A percentile compares a stretch with the other conserved stretches of the same genome.
Evolutionary conservation across 1,284 basidiomycete species (phyloP).

Genomic region (Ganoderma multipileum): DNA sequence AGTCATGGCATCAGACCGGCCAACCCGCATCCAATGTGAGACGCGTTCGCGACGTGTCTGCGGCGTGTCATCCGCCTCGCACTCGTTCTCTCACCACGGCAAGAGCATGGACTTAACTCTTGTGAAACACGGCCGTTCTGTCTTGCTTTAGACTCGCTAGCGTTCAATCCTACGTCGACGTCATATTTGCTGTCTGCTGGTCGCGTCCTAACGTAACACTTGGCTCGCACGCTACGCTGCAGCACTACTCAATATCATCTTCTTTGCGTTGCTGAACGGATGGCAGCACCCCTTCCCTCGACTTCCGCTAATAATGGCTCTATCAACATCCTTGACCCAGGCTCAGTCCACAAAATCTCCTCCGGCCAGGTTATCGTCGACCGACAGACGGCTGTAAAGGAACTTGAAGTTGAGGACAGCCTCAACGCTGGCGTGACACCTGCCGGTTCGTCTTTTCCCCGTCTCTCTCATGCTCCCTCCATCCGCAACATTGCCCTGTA

Average conservation of each 20-base stretch:
- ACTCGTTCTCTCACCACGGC: too few species aligned
- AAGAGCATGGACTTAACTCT: too few species aligned
- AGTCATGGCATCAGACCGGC: too few species aligned
- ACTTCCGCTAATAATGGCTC: not conserved
- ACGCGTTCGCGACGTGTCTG: too few species aligned
- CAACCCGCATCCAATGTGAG: too few species aligned
- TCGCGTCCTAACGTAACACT: too few species aligned
- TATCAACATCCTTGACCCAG: conserved; percentile 73
- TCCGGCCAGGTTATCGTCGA: conserved; percentile 97
- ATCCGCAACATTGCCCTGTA: not conserved
- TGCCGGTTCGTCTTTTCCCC: conserved; percentile 8
- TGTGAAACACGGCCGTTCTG: too few species aligned
- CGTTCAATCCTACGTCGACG: too few species aligned
- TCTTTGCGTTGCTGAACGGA: not conserved
- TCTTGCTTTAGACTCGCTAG: too few species aligned
- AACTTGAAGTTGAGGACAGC: conserved; percentile 96
- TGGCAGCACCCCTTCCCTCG: not conserved
- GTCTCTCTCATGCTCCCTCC: not conserved
- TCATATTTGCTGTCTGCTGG: too few species aligned
- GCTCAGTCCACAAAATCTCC: conserved; percentile 86
- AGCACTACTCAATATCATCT: not conserved
- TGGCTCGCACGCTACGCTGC: not conserved
- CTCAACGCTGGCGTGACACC: conserved; percentile 23
- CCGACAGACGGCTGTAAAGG: conserved; percentile 93
- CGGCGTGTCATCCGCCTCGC: too few species aligned